Evolutionary conservation across 345 rosid genomes (phyloP).

Genomic region (Salix exigua): DNA sequence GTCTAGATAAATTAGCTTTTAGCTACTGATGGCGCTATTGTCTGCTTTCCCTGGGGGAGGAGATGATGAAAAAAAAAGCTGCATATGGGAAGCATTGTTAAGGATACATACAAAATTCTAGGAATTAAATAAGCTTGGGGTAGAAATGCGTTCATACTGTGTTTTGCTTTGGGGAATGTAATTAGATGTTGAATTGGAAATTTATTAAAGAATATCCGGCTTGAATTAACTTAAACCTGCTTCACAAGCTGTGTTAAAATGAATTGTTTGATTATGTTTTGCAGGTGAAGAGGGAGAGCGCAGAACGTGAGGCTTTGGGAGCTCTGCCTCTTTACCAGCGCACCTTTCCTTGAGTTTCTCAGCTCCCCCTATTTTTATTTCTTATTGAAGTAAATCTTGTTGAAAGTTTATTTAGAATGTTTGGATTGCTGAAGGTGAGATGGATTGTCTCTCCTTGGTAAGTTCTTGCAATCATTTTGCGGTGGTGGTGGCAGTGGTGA

Average conservation of each 20-base stretch:
- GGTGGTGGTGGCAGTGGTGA: slow-evolving; percentile 4
- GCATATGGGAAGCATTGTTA: not conserved
- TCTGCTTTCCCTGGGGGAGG: not conserved
- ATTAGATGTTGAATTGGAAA: not conserved
- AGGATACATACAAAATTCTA: not conserved
- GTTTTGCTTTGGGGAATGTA: not conserved
- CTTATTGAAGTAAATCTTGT: slow-evolving; percentile 4
- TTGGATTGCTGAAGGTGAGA: not conserved
- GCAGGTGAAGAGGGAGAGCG: slow-evolving; percentile 81
- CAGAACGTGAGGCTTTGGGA: slow-evolving; percentile 86
- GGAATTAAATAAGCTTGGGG: not conserved
- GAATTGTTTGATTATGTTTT: slow-evolving; percentile 1
- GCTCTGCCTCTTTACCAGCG: slow-evolving; percentile 93
- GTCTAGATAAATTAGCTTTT: not conserved
- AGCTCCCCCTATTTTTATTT: slow-evolving; percentile 4
- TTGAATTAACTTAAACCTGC: not conserved
- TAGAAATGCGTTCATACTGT: not conserved
- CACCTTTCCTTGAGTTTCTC: slow-evolving; percentile 55
- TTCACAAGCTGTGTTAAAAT: not conserved
- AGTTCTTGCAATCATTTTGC: slow-evolving; percentile 8
- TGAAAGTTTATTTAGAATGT: slow-evolving; percentile 6
- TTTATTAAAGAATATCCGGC: not conserved
- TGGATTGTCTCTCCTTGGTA: not conserved
- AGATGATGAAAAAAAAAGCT: not conserved
- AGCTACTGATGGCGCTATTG: not conserved